These are phyloP conservation scores for Inga leiocalycina DNA, from an alignment of 306 rosid species.

Conservation along the genomic window DNA sequence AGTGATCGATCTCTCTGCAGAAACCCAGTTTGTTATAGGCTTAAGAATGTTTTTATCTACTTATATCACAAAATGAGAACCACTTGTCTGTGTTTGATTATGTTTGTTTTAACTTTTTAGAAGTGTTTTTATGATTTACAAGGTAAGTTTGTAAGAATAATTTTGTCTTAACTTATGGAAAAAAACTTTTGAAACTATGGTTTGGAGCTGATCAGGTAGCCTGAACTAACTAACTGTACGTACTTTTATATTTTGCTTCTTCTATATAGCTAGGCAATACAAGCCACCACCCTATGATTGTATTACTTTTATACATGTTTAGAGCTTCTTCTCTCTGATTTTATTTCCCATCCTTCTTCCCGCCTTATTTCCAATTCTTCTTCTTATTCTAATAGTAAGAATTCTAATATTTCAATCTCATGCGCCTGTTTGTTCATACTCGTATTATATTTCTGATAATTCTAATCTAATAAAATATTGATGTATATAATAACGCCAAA, in stretches of 20 bases:
- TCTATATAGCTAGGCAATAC: not conserved
- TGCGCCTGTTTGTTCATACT: not conserved
- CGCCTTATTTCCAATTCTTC: not conserved
- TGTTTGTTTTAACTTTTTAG: too few relatives aligned
- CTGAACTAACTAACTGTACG: too few relatives aligned
- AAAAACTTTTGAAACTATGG: too few relatives aligned
- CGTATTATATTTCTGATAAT: not conserved
- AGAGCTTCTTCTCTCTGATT: not conserved
- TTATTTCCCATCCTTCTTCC: not conserved
- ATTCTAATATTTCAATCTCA: not conserved
- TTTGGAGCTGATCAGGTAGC: too few relatives aligned
- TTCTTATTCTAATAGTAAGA: not conserved
- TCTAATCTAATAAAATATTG: not conserved
- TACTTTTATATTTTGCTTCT: not conserved
- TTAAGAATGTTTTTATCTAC: not conserved
- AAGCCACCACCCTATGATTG: not conserved
- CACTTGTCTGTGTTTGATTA: too few relatives aligned
- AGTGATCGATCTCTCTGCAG: not conserved
- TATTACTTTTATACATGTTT: not conserved
- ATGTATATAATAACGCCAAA: too few relatives aligned
- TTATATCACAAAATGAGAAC: too few relatives aligned
- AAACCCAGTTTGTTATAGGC: not conserved
- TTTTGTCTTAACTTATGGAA: rapidly evolving
- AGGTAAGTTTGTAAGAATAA: too few relatives aligned
- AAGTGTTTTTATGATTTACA: too few relatives aligned